phyloP scores from a whole-genome alignment of 805 yeast genomes.

The Saturnispora gosingensis region DNA sequence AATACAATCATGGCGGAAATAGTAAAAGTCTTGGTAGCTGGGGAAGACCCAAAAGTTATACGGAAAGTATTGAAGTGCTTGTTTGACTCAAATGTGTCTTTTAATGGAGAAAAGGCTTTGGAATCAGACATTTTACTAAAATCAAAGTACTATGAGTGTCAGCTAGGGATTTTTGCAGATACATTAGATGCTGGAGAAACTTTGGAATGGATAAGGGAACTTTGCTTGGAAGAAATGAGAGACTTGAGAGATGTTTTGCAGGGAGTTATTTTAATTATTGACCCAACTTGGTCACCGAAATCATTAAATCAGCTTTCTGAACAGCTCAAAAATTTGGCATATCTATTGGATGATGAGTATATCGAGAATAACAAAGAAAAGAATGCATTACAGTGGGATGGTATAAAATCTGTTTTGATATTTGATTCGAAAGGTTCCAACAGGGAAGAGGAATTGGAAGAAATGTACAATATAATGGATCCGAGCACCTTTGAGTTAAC shows the following conservation, averaged over 20 bases:
- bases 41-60: neutral
- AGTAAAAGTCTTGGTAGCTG: neutral
- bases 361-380: neutral
- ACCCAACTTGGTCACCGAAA: neutral
- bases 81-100: neutral
- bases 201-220: constrained; percentile 32
- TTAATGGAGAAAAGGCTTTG: neutral
- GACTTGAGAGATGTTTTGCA: constrained; percentile 39
- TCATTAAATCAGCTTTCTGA: neutral
- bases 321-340: neutral
- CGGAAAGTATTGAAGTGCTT: neutral
- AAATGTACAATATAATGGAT: neutral
- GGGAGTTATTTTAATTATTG: constrained; percentile 1
- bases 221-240: constrained; percentile 28
- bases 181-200: constrained; percentile 26
- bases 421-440: neutral
- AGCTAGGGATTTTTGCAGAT: constrained; percentile 24
- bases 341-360: constrained; percentile 3
- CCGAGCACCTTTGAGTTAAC: neutral
- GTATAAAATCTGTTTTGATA: neutral
- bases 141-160: constrained; percentile 22
- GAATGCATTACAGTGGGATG: constrained; percentile 5
- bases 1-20: neutral
- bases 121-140: constrained; percentile 6
- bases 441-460: neutral